Percentiles rank a stretch among this genome's conserved stretches.
Evolutionary conservation across 202 grass and related monocot species (phyloP).

Genomic region (Setaria italica): DNA sequence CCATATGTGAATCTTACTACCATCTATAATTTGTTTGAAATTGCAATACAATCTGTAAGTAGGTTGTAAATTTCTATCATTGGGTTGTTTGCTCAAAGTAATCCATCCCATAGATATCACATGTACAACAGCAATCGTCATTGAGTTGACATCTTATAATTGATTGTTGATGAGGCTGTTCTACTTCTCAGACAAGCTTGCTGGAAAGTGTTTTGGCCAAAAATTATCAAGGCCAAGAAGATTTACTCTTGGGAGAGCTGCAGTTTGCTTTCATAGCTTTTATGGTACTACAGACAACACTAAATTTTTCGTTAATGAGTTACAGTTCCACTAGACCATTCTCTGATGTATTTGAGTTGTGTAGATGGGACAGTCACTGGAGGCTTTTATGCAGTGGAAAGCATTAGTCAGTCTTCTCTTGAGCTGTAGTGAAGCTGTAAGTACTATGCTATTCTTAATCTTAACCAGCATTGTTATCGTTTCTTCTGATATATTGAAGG

Average conservation of each 20-base stretch:
- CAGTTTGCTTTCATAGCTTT: conserved; percentile 91
- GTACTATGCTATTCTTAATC: conserved; percentile 27
- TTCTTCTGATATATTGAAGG: background rate
- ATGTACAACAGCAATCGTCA: background rate
- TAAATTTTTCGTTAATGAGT: conserved; percentile 25
- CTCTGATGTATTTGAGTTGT: conserved; percentile 41
- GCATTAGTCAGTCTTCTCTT: conserved; percentile 82
- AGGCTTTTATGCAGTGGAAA: conserved; percentile 95
- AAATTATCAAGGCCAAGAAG: conserved; percentile 70
- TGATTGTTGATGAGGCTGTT: conserved; percentile 45
- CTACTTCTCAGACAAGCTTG: conserved; percentile 67
- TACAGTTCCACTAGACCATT: background rate
- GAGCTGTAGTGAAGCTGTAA: conserved; percentile 87
- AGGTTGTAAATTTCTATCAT: conserved; percentile 7
- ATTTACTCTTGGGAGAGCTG: conserved; percentile 81
- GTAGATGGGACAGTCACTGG: conserved; percentile 90
- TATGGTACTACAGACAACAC: conserved; percentile 65
- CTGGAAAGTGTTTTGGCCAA: conserved; percentile 77
- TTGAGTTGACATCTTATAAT: conserved; percentile 11
- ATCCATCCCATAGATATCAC: background rate
- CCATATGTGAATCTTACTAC: background rate
- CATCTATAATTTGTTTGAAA: background rate
- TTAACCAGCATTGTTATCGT: background rate
- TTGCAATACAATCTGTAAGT: conserved; percentile 10
- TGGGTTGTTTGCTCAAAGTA: conserved; percentile 10